phyloP scores from a whole-genome alignment of 2,329 filamentous ascomycete species.

The Alternaria dauci region DNA sequence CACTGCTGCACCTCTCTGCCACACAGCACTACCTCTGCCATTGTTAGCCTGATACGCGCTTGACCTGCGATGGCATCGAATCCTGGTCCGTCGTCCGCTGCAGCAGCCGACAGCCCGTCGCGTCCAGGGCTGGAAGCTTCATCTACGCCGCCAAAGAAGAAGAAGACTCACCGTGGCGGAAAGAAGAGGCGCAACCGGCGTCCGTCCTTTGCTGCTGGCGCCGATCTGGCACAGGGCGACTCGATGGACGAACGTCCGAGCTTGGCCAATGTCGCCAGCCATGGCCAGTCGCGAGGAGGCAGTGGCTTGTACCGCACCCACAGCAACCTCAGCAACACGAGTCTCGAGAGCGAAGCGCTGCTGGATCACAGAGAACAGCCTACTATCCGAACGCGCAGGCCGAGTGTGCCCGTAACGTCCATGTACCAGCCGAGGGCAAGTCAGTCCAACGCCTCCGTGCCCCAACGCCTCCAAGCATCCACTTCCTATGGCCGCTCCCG shows the following conservation, averaged over 20 bases:
- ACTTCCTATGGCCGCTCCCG: conserved; percentile 35
- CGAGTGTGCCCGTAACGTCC: conserved; percentile 53
- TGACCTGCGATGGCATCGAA: conserved; percentile 27
- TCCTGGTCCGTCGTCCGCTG: conserved; percentile 27
- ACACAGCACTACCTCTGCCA: conserved; percentile 1
- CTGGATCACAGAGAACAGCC: conserved; percentile 78
- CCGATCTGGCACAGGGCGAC: conserved; percentile 63
- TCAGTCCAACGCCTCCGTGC: conserved; percentile 30
- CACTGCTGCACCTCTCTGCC: conserved; percentile 4
- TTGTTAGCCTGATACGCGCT: conserved; percentile 12
- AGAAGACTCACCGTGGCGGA: conserved; percentile 77
- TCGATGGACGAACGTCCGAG: conserved; percentile 62
- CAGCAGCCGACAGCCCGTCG: conserved; percentile 18
- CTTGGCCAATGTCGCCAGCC: conserved; percentile 49
- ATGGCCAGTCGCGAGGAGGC: conserved; percentile 47
- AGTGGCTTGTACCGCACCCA: conserved; percentile 64
- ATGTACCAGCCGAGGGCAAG: conserved; percentile 40
- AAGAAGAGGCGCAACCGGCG: conserved; percentile 80
- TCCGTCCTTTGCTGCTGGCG: conserved; percentile 76
- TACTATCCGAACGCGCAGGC: conserved; percentile 52
- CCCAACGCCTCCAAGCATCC: conserved; percentile 28
- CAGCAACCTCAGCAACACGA: conserved; percentile 77
- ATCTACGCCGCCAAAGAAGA: conserved; percentile 57
- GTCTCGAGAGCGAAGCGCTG: conserved; percentile 86
- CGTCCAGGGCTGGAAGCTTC: conserved; percentile 14